Percentiles rank a stretch among this genome's conserved stretches.
Evolutionary conservation across 306 rosid species (phyloP).

Genomic region (Comarum palustre): DNA sequence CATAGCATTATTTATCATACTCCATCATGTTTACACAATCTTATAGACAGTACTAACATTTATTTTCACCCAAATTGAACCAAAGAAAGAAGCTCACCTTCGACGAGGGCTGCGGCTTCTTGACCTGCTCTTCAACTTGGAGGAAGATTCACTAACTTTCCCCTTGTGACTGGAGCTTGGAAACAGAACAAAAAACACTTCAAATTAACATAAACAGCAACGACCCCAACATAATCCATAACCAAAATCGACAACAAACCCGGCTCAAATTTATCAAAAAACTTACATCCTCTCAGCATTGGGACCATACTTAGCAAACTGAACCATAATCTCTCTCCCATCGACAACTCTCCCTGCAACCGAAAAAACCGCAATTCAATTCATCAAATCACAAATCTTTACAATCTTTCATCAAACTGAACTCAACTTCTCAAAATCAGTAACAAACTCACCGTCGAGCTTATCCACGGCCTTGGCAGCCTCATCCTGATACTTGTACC

Average conservation of each 20-base stretch:
- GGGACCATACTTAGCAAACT: constrained; percentile 78
- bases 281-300: constrained; percentile 73
- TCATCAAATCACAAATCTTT: background rate
- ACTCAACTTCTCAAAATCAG: background rate
- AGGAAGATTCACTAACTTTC: constrained; percentile 47
- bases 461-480: constrained; percentile 67
- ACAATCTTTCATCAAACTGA: background rate
- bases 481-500: constrained; percentile 71
- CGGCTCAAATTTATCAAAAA: background rate
- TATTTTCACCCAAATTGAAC: background rate
- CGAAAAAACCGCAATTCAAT: background rate
- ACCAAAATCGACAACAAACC: background rate
- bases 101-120: constrained; percentile 71
- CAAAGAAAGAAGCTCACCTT: constrained; percentile 40
- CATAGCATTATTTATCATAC: background rate
- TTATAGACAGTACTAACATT: background rate
- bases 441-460: constrained; percentile 50
- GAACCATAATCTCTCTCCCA: constrained; percentile 83
- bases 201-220: background rate
- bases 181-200: background rate
- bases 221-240: background rate
- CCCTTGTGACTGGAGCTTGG: constrained; percentile 51
- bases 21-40: background rate
- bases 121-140: constrained; percentile 46
- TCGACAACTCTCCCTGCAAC: constrained; percentile 57